A percentile compares a stretch with the other conserved stretches of the same genome.
Evolutionary conservation across 2,329 filamentous ascomycete species (phyloP).

Genomic region (Calycina herbarum): DNA sequence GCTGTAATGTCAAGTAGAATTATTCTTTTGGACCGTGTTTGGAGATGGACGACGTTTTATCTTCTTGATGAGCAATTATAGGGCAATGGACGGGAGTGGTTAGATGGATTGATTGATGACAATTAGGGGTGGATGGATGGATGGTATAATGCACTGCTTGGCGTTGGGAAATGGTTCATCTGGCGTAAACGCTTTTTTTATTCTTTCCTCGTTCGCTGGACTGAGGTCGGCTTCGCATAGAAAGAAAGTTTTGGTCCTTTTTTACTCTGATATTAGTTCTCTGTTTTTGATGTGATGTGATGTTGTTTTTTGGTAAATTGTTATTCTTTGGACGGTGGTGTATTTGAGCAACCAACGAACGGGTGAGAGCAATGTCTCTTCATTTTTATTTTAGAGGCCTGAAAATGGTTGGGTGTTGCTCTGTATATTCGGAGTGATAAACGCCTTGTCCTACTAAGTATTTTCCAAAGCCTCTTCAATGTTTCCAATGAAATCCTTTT

Average conservation of each 20-base stretch:
- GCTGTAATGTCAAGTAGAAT: slow-evolving; percentile 17
- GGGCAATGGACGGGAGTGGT: slow-evolving; percentile 5
- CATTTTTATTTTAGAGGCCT: too few species aligned
- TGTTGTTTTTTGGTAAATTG: too few species aligned
- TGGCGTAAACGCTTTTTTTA: background rate
- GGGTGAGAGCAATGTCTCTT: too few species aligned
- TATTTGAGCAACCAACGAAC: too few species aligned
- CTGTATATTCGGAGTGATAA: too few species aligned
- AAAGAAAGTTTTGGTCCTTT: background rate
- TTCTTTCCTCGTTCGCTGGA: background rate
- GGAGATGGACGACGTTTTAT: background rate
- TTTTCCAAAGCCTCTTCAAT: too few species aligned
- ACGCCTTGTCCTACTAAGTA: too few species aligned
- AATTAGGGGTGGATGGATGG: slow-evolving; percentile 14
- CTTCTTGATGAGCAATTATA: background rate
- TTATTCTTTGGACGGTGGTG: too few species aligned
- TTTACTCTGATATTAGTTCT: too few species aligned
- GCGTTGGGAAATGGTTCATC: slow-evolving; percentile 17
- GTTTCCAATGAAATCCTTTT: too few species aligned
- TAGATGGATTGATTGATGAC: slow-evolving; percentile 11
- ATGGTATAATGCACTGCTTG: slow-evolving; percentile 23
- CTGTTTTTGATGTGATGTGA: too few species aligned
- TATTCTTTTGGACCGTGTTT: background rate
- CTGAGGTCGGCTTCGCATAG: background rate
- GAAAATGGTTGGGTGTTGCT: too few species aligned